Percentiles rank a stretch among this genome's conserved stretches.
Evolutionary conservation across 306 rosid species (phyloP).

Genomic region (Abrus precatorius): DNA sequence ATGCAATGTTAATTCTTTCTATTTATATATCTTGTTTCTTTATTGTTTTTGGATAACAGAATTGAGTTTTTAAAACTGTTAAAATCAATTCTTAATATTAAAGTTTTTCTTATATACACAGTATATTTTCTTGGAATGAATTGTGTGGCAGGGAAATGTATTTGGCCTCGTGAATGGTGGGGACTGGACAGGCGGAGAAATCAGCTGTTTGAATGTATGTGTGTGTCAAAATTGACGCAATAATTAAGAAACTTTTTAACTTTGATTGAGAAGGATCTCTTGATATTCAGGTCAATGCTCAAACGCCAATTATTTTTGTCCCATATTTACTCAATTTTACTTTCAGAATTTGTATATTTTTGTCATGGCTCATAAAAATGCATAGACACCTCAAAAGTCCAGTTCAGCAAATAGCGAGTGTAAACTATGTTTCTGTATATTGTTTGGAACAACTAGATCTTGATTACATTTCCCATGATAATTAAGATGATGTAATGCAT

Average conservation of each 20-base stretch:
- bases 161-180: constrained; percentile 31
- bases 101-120: too few relatives aligned
- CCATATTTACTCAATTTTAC: background rate
- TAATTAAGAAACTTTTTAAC: background rate
- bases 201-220: constrained; percentile 10
- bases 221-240: background rate
- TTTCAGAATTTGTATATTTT: background rate
- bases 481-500: background rate
- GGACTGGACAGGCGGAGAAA: background rate
- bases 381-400: background rate
- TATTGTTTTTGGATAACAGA: too few relatives aligned
- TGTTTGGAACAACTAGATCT: background rate
- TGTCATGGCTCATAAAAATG: background rate
- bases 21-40: too few relatives aligned
- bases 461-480: background rate
- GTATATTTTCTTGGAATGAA: background rate
- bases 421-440: background rate
- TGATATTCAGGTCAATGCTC: background rate
- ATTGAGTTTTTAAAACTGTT: too few relatives aligned
- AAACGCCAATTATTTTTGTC: constrained; percentile 1
- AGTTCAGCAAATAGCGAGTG: background rate
- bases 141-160: constrained; percentile 23
- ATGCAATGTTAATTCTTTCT: too few relatives aligned
- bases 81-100: too few relatives aligned
- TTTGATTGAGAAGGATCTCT: background rate